Evolutionary conservation across 1,284 basidiomycete species (phyloP), one percentile per base, ranked within the genome.

Genomic region (Singerocomus rubriflavus): DNA sequence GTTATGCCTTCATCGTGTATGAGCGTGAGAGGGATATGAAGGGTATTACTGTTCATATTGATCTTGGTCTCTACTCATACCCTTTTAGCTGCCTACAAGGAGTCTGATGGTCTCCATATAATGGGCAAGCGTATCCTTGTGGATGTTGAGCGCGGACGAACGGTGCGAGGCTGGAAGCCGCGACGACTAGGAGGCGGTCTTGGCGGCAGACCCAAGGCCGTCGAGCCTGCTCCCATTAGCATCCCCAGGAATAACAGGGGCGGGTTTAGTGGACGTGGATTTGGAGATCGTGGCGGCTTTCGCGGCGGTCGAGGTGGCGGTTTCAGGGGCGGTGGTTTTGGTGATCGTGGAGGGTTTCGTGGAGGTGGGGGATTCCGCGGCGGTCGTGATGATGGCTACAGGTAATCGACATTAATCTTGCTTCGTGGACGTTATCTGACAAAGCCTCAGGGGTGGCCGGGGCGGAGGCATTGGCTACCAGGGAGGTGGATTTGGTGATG

Each of bases 1-100:
- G 94, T 16, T 99, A 98, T 70, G 97, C 96, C 14, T 99, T 99
- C 71, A 81, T 99, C 55, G 93, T 98, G 7, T 99, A 93, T 63
- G 97, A 99, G 69, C 83, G 95, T 26, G 97, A 99, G 73, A 84
- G 94, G 54, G 97, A 99, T 69, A 99, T 99, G 97, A 98, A 98
- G 82, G 91, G 93, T 93, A 49, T 10, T 62, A 64, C 55, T 50
- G 58, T 60, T 56, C 51, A 35, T 44, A 46, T 46, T 54, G 10
- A 41, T 57, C 53, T 43, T 39, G 48, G 33, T 42, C 36, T 55
- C 44, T 49, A 40, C 60, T 57, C 51, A 56, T 50, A 38, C 53
- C 32, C 37, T 48, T 48, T 38, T 56, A 96, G 96, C 94, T 55
- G 97, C 96, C 10, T 99, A 98, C 80, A 99, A 98, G 74, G 96